Conservation (phyloP, 2,329 filamentous ascomycete species). For the Thermomyces lanuginosus region DNA sequence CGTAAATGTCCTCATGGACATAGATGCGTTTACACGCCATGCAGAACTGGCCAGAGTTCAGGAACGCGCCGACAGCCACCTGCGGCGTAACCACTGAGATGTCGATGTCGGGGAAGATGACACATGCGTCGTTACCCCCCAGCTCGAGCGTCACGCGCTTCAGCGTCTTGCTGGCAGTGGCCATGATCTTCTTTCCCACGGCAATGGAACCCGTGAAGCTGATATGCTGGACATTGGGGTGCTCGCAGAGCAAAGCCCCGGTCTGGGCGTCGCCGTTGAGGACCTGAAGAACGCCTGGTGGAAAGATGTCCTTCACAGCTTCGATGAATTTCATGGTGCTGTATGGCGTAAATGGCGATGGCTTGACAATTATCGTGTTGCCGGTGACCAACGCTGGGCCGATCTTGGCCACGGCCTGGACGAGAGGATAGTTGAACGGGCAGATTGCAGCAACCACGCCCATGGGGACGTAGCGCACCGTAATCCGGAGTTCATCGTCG, state of each 20-base stretch:
- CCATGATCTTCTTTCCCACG: conserved; percentile 36
- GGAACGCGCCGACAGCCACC: conserved; percentile 34
- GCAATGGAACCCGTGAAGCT: conserved; percentile 41
- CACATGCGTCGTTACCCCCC: conserved; percentile 41
- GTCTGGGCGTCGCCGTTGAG: conserved; percentile 39
- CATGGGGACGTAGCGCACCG: conserved; percentile 31
- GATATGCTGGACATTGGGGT: conserved; percentile 40
- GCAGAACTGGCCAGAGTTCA: conserved; percentile 41
- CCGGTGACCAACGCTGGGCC: conserved; percentile 35
- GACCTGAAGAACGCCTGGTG: conserved; percentile 40
- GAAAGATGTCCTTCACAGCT: conserved; percentile 33
- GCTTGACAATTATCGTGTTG: conserved; percentile 39
- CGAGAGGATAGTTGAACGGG: conserved; percentile 39
- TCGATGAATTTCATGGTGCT: conserved; percentile 37
- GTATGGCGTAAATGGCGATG: conserved; percentile 42
- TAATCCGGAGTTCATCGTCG: conserved; percentile 25
- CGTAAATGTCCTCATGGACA: conserved; percentile 39
- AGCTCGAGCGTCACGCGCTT: conserved; percentile 39
- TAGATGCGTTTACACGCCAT: conserved; percentile 40
- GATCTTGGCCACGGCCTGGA: conserved; percentile 30
- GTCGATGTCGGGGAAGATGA: conserved; percentile 39
- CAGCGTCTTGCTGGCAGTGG: conserved; percentile 33
- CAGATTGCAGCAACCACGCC: conserved; percentile 31
- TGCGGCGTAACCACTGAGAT: conserved; percentile 15
- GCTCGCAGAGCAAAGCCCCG: conserved; percentile 38